Conservation (phyloP, 305 asterid genomes). For the Fraxinus nigra region DNA sequence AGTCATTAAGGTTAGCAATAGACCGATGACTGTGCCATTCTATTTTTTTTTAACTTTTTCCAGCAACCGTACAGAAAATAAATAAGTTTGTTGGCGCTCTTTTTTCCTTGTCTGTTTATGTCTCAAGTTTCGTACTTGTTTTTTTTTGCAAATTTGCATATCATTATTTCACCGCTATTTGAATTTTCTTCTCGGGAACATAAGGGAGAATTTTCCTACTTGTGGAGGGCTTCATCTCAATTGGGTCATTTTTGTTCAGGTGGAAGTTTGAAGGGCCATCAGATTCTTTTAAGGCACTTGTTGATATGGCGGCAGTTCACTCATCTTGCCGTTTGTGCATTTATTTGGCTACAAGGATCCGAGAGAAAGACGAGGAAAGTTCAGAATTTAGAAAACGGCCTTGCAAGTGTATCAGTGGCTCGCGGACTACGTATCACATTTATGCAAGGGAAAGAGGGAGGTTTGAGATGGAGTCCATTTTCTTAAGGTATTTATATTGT, state of each 20-base stretch:
- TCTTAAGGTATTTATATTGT: constrained; percentile 55
- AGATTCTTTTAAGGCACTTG: constrained; percentile 88
- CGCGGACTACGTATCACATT: constrained; percentile 58
- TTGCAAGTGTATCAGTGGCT: constrained; percentile 68
- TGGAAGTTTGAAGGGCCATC: constrained; percentile 95
- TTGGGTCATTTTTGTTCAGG: constrained; percentile 36
- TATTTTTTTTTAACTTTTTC: not conserved
- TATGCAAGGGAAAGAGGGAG: constrained; percentile 91
- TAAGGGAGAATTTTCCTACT: not conserved
- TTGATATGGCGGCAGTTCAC: constrained; percentile 97
- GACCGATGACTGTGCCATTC: not conserved
- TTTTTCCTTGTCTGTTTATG: constrained; percentile 1
- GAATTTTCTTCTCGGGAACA: not conserved
- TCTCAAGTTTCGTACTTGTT: not conserved
- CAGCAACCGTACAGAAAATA: not conserved
- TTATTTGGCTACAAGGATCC: constrained; percentile 71
- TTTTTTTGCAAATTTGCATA: not conserved
- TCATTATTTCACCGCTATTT: not conserved
- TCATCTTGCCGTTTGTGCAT: constrained; percentile 97
- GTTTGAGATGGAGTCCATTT: constrained; percentile 70
- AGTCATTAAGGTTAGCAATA: constrained; percentile 62
- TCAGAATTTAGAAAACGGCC: constrained; percentile 67
- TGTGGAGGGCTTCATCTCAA: not conserved
- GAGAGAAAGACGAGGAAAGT: constrained; percentile 50
- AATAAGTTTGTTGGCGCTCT: not conserved